These are phyloP conservation scores for Vinca minor DNA, from an alignment of 257 asterid species.

Conservation along the genomic window DNA sequence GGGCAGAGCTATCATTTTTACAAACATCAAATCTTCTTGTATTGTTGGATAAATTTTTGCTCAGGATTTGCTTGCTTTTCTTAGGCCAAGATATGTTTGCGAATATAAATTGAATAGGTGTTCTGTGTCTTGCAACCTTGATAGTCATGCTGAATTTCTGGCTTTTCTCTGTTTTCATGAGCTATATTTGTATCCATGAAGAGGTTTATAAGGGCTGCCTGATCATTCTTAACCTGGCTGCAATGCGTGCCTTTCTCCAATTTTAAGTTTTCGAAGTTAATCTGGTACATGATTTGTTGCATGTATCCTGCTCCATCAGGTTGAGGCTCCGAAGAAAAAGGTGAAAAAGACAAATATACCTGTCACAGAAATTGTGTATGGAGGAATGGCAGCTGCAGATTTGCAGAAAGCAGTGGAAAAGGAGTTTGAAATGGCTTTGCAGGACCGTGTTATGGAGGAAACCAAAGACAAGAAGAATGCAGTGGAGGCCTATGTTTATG, in stretches of 20 bases:
- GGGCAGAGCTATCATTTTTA: not conserved
- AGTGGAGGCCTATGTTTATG: constrained; percentile 90
- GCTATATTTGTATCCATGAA: not conserved
- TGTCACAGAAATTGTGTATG: constrained; percentile 63
- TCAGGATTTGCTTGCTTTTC: no score
- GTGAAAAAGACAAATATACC: constrained; percentile 68
- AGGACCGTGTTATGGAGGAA: constrained; percentile 97
- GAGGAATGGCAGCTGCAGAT: constrained; percentile 60
- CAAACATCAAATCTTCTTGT: no score
- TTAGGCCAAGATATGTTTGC: no score
- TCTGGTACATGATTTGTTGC: not conserved
- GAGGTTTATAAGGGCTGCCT: not conserved
- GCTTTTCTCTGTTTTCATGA: not conserved
- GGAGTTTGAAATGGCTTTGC: constrained; percentile 96
- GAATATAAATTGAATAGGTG: no score
- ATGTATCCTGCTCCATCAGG: constrained; percentile 13
- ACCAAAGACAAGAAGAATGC: constrained; percentile 96
- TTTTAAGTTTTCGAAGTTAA: not conserved
- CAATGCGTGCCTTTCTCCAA: not conserved
- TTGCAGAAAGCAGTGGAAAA: constrained; percentile 86
- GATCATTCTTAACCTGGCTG: not conserved
- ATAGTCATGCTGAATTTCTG: no score
- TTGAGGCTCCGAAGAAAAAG: constrained; percentile 80
- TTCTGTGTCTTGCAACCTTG: no score
- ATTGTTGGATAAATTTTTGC: no score